These are phyloP conservation scores for Ehretia macrophylla DNA, from an alignment of 257 asterid genomes.

Conservation along the genomic window DNA sequence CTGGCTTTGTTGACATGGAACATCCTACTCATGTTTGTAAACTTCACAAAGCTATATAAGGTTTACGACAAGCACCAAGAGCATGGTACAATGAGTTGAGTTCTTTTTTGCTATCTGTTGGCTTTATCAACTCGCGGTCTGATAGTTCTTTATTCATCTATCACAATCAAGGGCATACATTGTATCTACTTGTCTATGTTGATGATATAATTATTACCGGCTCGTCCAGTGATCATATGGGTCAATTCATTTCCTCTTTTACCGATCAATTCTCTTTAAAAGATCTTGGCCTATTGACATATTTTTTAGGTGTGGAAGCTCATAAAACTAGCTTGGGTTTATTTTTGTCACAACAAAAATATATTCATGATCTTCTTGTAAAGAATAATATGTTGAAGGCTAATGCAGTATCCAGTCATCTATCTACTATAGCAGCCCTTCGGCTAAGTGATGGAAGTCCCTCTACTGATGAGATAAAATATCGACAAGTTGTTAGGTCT, in stretches of 20 bases:
- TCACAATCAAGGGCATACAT: neutral
- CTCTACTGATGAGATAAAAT: too few relatives aligned
- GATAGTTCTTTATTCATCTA: neutral
- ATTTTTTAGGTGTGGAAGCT: too few relatives aligned
- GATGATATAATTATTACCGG: neutral
- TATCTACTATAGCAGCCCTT: too few relatives aligned
- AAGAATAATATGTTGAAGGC: too few relatives aligned
- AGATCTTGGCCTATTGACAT: neutral
- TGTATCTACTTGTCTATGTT: neutral
- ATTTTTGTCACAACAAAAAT: too few relatives aligned
- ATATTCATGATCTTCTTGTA: too few relatives aligned
- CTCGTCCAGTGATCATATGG: too few relatives aligned
- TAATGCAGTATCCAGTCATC: too few relatives aligned
- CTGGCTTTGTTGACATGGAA: neutral
- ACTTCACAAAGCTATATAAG: neutral
- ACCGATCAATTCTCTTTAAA: neutral
- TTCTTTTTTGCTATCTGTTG: neutral
- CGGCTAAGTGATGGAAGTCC: too few relatives aligned
- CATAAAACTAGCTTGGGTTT: neutral
- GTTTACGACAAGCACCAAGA: neutral
- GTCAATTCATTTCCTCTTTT: neutral
- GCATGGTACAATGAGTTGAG: conserved; percentile 1
- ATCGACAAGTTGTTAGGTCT: too few relatives aligned
- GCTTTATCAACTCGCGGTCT: neutral
- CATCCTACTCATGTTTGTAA: too few relatives aligned